phyloP scores from a whole-genome alignment of 768 basidiomycete genomes.

The Tubosaeta sp. region DNA sequence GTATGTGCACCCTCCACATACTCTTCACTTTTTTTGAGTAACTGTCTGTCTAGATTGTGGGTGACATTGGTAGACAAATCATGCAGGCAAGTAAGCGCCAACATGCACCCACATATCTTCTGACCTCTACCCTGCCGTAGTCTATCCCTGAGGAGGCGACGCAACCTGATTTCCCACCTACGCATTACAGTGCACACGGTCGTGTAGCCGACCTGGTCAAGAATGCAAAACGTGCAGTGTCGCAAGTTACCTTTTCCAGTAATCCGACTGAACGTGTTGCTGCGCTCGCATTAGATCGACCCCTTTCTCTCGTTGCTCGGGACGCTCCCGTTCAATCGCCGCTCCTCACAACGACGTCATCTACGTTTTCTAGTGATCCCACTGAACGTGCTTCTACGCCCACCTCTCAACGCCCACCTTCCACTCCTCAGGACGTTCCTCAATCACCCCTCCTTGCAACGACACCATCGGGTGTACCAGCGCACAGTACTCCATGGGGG shows the following conservation, averaged over 20 bases:
- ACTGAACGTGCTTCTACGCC: too few relatives aligned
- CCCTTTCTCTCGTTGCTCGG: neutral
- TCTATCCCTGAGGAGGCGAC: conserved; percentile 81
- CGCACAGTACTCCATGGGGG: conserved; percentile 9
- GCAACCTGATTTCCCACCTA: conserved; percentile 72
- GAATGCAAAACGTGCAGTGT: conserved; percentile 57
- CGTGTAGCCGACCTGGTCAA: conserved; percentile 57
- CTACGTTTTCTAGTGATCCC: too few relatives aligned
- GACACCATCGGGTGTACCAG: conserved; percentile 25
- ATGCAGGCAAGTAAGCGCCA: conserved; percentile 31
- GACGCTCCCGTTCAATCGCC: conserved; percentile 4
- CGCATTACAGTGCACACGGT: conserved; percentile 64
- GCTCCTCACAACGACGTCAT: too few relatives aligned
- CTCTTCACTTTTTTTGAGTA: neutral
- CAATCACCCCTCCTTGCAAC: conserved; percentile 28
- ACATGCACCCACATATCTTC: neutral
- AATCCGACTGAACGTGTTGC: conserved; percentile 28
- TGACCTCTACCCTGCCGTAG: conserved; percentile 29
- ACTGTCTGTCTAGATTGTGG: conserved; percentile 37
- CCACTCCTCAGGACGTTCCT: too few relatives aligned
- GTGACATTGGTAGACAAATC: conserved; percentile 46
- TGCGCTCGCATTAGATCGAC: conserved; percentile 1
- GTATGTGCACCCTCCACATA: conserved; percentile 29
- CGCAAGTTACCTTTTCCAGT: conserved; percentile 46
- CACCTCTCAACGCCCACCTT: too few relatives aligned